These are phyloP conservation scores for Ophiostoma novo-ulmi DNA, from an alignment of 2,329 filamentous ascomycete genomes.

Conservation along the genomic window DNA sequence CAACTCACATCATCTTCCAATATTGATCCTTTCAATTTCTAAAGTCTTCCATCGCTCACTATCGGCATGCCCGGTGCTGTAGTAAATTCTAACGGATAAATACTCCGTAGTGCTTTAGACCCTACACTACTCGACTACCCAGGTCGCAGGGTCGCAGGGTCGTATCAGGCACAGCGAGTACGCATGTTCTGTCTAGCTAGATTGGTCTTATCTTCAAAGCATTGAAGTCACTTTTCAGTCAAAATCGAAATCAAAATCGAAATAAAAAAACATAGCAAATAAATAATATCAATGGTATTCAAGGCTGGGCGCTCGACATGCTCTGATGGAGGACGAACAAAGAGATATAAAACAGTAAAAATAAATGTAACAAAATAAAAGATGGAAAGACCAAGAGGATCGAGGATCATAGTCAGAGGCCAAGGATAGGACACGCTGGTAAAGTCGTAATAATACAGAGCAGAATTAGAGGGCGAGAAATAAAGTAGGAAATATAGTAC, in stretches of 20 bases:
- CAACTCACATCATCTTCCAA: background rate
- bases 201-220: background rate
- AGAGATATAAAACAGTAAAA: background rate
- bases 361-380: background rate
- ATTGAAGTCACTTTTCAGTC: background rate
- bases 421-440: conserved; percentile 3
- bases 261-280: background rate
- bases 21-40: background rate
- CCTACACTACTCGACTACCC: background rate
- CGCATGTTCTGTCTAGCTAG: background rate
- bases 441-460: conserved; percentile 8
- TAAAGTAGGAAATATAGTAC: conserved; percentile 10
- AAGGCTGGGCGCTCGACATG: conserved; percentile 1
- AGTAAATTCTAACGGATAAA: background rate
- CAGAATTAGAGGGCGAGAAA: background rate
- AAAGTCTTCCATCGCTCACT: background rate
- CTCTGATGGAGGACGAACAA: conserved; percentile 8
- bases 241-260: background rate
- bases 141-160: background rate
- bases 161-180: conserved; percentile 3
- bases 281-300: background rate
- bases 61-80: conserved; percentile 3
- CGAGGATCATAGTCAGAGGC: background rate
- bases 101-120: background rate
- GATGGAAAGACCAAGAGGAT: background rate